Conservation (phyloP, 441 rosid genomes). For the Euphorbia celastroides region DNA sequence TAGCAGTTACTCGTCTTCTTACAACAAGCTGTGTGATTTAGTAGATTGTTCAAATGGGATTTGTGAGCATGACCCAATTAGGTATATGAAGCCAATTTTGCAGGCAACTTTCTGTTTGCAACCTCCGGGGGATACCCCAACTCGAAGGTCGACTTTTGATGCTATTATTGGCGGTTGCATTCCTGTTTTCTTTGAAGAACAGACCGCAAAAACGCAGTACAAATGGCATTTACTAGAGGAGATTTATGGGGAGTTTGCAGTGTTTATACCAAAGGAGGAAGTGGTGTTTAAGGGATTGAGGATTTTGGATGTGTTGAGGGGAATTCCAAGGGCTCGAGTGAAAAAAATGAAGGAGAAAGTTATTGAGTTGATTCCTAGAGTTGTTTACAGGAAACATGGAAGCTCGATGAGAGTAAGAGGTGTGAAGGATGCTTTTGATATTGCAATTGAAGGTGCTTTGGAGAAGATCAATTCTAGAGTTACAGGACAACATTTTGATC, state of each 20-base stretch:
- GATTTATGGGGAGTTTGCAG: constrained; percentile 48
- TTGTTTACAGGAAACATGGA: constrained; percentile 73
- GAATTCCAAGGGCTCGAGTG: constrained; percentile 51
- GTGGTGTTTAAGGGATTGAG: constrained; percentile 63
- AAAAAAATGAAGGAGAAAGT: constrained; percentile 64
- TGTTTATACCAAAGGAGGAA: constrained; percentile 71
- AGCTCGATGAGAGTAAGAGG: constrained; percentile 51
- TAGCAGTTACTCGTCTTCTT: no score
- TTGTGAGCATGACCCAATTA: constrained; percentile 83
- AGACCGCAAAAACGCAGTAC: constrained; percentile 62
- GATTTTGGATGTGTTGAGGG: constrained; percentile 65
- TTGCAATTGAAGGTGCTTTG: constrained; percentile 64
- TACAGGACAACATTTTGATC: constrained; percentile 15
- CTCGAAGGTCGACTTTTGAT: constrained; percentile 75
- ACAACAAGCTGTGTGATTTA: constrained; percentile 45
- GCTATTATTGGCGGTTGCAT: constrained; percentile 77
- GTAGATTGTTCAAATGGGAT: constrained; percentile 86
- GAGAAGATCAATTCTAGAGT: constrained; percentile 49
- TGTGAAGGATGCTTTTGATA: constrained; percentile 76
- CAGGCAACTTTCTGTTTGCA: constrained; percentile 73
- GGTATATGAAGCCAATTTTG: constrained; percentile 73
- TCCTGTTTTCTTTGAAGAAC: constrained; percentile 88
- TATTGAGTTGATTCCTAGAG: constrained; percentile 59
- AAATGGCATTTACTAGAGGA: constrained; percentile 68
- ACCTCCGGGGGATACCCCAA: constrained; percentile 90